These are phyloP conservation scores for Crucibulum laeve DNA, from an alignment of 768 basidiomycete species.

Conservation along the genomic window DNA sequence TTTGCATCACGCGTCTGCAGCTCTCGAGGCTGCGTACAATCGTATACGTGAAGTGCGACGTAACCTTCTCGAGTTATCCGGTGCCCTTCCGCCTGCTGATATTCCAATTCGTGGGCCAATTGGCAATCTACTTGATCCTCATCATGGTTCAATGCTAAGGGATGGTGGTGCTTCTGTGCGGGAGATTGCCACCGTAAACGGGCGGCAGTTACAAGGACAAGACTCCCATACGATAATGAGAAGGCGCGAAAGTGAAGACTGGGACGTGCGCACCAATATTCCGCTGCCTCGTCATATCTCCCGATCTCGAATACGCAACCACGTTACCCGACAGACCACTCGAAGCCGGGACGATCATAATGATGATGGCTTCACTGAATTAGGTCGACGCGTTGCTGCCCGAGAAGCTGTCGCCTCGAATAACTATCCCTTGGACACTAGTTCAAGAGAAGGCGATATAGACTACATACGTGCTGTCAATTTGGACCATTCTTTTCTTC, in stretches of 20 bases:
- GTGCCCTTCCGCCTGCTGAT: conserved; percentile 20
- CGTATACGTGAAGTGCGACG: conserved; percentile 52
- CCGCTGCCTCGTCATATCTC: neutral
- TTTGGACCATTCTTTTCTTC: no score
- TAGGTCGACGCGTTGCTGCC: conserved; percentile 36
- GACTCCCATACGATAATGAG: no score
- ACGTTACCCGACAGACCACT: conserved; percentile 18
- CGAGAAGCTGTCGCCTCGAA: no score
- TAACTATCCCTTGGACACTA: no score
- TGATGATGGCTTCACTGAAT: conserved; percentile 30
- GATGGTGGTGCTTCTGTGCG: no score
- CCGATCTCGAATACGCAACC: conserved; percentile 17
- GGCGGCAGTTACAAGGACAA: no score
- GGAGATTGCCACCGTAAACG: no score
- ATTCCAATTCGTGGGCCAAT: no score
- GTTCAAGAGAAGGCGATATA: conserved; percentile 18
- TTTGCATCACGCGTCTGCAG: conserved; percentile 46
- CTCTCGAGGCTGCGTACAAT: conserved; percentile 50
- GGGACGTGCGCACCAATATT: no score
- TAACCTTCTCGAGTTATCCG: conserved; percentile 40
- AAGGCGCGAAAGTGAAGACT: no score
- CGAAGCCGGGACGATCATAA: conserved; percentile 16
- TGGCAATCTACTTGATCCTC: conserved; percentile 31
- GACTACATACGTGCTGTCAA: conserved; percentile 15
- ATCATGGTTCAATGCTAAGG: no score